Conservation (phyloP, 805 yeast genomes). For the Scheffersomyces amazonensis region DNA sequence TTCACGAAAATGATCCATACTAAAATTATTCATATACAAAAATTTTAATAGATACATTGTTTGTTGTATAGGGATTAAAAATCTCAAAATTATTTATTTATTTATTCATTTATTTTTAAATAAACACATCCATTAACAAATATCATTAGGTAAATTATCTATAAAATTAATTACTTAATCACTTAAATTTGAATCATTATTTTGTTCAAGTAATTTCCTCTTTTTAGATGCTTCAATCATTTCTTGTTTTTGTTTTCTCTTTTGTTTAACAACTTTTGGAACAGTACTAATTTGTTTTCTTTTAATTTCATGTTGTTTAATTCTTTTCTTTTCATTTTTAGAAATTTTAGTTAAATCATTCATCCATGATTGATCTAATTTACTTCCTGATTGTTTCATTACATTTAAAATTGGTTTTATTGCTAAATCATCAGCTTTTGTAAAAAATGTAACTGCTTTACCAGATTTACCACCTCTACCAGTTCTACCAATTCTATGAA, state of each 20-base stretch:
- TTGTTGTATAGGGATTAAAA: no score
- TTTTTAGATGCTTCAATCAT: conserved; percentile 77
- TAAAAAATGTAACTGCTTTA: conserved; percentile 85
- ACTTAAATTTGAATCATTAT: no score
- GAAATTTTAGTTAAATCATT: conserved; percentile 62
- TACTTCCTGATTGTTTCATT: conserved; percentile 90
- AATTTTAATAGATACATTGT: no score
- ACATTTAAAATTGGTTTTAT: conserved; percentile 87
- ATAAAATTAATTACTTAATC: no score
- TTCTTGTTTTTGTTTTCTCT: conserved; percentile 58
- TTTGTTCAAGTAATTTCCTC: conserved; percentile 36
- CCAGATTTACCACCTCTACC: conserved; percentile 93
- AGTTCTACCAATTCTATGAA: conserved; percentile 97
- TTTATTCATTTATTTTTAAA: no score
- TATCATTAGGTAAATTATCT: no score
- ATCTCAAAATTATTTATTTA: no score
- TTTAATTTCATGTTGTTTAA: conserved; percentile 56
- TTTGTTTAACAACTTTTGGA: conserved; percentile 62
- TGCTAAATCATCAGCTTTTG: conserved; percentile 78
- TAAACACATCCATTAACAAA: no score
- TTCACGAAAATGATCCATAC: no score
- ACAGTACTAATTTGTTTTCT: conserved; percentile 84
- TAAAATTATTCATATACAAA: no score
- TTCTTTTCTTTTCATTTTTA: conserved; percentile 56
- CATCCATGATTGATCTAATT: conserved; percentile 58